Percentiles rank a stretch among this genome's conserved stretches.
These are phyloP conservation scores for Russula griseocarnosa DNA, from an alignment of 768 basidiomycete species.

Conservation along the genomic window DNA sequence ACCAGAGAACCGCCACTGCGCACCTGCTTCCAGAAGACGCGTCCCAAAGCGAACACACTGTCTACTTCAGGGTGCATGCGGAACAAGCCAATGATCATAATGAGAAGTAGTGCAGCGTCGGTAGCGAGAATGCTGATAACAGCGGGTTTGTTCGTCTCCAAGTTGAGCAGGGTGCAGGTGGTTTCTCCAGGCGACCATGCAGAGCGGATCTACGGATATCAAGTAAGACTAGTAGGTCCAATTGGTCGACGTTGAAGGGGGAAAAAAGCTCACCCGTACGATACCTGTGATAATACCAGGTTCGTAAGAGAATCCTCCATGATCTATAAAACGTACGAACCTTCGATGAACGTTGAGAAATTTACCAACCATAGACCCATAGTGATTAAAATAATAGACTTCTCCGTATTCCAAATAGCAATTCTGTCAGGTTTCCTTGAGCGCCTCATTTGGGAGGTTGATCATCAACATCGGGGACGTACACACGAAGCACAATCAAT, in stretches of 20 bases:
- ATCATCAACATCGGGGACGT: background rate
- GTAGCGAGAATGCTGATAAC: background rate
- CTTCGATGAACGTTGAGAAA: background rate
- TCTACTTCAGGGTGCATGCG: background rate
- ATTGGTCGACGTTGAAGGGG: background rate
- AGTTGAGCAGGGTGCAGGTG: background rate
- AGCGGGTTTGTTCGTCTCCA: background rate
- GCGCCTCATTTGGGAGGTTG: background rate
- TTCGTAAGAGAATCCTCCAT: background rate
- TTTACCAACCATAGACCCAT: background rate
- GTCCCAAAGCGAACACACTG: background rate
- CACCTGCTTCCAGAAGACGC: conserved; percentile 13
- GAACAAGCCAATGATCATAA: background rate
- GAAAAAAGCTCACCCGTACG: background rate
- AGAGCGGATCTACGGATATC: background rate
- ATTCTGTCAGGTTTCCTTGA: background rate
- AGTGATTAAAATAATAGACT: background rate
- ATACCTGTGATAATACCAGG: background rate
- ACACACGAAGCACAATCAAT: conserved; percentile 9
- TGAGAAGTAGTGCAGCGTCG: background rate
- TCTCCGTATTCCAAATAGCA: conserved; percentile 8
- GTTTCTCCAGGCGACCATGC: background rate
- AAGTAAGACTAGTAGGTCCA: background rate
- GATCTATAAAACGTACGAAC: background rate
- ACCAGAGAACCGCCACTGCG: no score